phyloP scores from a whole-genome alignment of 179 eudicot species.

The Carnegiea gigantea region DNA sequence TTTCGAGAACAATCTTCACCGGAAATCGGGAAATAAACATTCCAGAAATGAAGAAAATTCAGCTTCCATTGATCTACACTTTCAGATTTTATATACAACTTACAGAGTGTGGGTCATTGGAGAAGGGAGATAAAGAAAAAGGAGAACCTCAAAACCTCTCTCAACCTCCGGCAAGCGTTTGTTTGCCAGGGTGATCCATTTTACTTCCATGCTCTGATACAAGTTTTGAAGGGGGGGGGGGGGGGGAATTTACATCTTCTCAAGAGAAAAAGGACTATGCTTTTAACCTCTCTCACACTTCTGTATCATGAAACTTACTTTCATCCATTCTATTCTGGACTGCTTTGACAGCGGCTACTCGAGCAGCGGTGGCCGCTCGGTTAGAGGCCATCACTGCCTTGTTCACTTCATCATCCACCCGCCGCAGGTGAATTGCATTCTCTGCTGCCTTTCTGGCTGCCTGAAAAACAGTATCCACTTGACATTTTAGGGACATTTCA shows the following conservation, averaged over 20 bases:
- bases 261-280: not conserved
- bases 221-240: slow-evolving; percentile 13
- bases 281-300: slow-evolving; percentile 27
- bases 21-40: not conserved
- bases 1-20: not conserved
- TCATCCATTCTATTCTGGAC: slow-evolving; percentile 68
- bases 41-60: slow-evolving; percentile 23
- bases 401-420: slow-evolving; percentile 85
- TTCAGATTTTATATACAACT: slow-evolving; percentile 49
- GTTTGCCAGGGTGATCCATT: slow-evolving; percentile 35
- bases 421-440: slow-evolving; percentile 56
- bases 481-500: not conserved
- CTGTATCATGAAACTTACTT: slow-evolving; percentile 55
- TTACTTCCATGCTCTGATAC: slow-evolving; percentile 1
- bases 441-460: slow-evolving; percentile 82
- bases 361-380: slow-evolving; percentile 87
- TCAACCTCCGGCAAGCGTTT: slow-evolving; percentile 44
- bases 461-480: slow-evolving; percentile 33
- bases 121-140: slow-evolving; percentile 8
- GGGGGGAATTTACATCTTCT: slow-evolving; percentile 20
- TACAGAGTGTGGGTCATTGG: slow-evolving; percentile 40
- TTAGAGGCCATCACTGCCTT: slow-evolving; percentile 77
- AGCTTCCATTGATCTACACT: slow-evolving; percentile 47
- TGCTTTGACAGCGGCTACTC: slow-evolving; percentile 91
- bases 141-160: slow-evolving; percentile 26